Evolutionary conservation across 192 early-diverging fungal genomes (phyloP), one percentile per base, ranked within the genome.

Genomic region (Coemansia guatemalensis): DNA sequence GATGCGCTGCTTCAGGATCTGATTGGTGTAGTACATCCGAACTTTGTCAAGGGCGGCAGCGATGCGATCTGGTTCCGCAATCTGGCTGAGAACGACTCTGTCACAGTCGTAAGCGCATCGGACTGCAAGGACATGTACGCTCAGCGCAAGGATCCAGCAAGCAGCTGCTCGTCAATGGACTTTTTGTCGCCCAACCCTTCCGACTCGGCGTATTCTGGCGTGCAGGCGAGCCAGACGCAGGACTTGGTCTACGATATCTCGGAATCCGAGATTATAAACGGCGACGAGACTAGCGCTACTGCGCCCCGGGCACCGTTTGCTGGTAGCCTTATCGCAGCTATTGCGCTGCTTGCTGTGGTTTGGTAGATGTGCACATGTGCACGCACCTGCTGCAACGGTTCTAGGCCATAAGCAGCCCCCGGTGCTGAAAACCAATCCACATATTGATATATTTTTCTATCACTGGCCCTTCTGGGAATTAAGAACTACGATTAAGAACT

Each of bases 1-100:
- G 88, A 92, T 68, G 86, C 86, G 21, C 71, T 87, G 21, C 81
- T 92, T 41, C 85, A 89, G 64, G 90, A 92, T 64, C 56, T 92
- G 5, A 80, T 90, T 54, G 83, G 85, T 50, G 86, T 85, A 2
- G 71, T 83, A 17, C 85, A 89, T 58, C 85, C 88, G 22, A 67
- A 69, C 17, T 83, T 81, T 21, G 75, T 83, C 29, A 81, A 79
- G 56, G 30, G 56, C 53, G 65, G 70, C 17, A 85, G 83, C 62
- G 29, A 62, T 30, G 84, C 85, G 53, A 78, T 74, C 59, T 92
- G 89, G 89, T 73, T 92, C 64, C 88, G 90, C 67, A 88, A 92
- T 53, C 64, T 92, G 65, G 88, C 85, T 27, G 75, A 75, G 24
- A 49, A 62, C 27, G 86, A 87, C 51, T 5, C 75, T n/a, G 83